Conservation (phyloP, 106 monocot genomes). For the Acanthochlamys bracteata region DNA sequence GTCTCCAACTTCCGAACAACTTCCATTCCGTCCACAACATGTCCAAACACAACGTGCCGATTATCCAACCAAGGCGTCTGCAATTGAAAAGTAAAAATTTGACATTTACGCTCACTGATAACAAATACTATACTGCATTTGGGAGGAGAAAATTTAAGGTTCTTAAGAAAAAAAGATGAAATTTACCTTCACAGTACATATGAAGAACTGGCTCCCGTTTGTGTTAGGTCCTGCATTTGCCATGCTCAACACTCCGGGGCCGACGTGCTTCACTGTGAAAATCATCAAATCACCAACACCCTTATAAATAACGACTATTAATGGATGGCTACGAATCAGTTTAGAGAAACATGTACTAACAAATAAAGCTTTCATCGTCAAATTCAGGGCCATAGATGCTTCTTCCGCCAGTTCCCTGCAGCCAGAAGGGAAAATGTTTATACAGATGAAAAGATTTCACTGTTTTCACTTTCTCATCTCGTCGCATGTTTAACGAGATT, state of each 20-base stretch:
- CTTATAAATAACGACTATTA: not conserved
- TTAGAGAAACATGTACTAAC: slow-evolving; percentile 26
- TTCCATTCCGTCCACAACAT: slow-evolving; percentile 80
- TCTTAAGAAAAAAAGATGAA: not conserved
- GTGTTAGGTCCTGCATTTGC: slow-evolving; percentile 82
- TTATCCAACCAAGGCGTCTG: slow-evolving; percentile 91
- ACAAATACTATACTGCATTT: not conserved
- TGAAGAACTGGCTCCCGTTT: slow-evolving; percentile 87
- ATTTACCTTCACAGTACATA: slow-evolving; percentile 74
- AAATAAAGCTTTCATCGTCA: slow-evolving; percentile 56
- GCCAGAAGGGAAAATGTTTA: not conserved
- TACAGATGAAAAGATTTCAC: not conserved
- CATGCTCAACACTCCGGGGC: slow-evolving; percentile 86
- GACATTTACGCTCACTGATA: too few species aligned
- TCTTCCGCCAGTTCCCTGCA: slow-evolving; percentile 84
- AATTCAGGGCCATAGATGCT: slow-evolving; percentile 68
- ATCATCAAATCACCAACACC: not conserved
- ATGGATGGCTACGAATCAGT: not conserved
- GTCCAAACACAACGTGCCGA: slow-evolving; percentile 77
- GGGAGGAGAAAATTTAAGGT: not conserved
- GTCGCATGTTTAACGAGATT: too few species aligned
- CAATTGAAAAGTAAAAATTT: slow-evolving; percentile 5
- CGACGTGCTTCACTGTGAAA: slow-evolving; percentile 68
- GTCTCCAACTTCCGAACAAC: slow-evolving; percentile 60
- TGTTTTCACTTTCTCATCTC: too few species aligned